Percentiles rank a stretch among this genome's conserved stretches.
phyloP scores from a whole-genome alignment of 1,139 yeast genomes.

The Hyphopichia pseudoburtonii region DNA sequence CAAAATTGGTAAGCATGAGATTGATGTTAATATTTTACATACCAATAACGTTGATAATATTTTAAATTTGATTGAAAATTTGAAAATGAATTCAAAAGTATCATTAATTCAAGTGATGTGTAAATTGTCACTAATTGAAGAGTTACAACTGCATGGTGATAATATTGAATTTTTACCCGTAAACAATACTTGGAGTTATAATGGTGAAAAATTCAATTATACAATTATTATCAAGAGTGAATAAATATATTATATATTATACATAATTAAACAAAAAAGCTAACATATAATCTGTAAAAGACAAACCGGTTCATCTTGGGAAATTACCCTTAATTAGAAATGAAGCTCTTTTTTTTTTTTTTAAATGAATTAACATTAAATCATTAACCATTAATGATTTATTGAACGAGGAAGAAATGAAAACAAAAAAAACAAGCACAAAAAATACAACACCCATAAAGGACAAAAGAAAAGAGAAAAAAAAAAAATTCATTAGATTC shows the following conservation, averaged over 20 bases:
- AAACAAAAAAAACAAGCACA: too few species aligned
- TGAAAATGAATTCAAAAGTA: too few species aligned
- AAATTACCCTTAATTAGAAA: not conserved
- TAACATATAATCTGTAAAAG: not conserved
- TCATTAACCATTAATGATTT: not conserved
- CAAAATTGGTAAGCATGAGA: not conserved
- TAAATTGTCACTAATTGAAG: too few species aligned
- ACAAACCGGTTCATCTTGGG: not conserved
- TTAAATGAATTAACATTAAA: too few species aligned
- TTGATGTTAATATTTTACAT: constrained; percentile 10
- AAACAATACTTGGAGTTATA: constrained; percentile 17
- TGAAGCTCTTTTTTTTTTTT: too few species aligned
- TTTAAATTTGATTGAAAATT: not conserved
- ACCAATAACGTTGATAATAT: constrained; percentile 14
- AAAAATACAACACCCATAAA: too few species aligned
- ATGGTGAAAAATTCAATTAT: constrained; percentile 20
- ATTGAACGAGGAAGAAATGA: too few species aligned
- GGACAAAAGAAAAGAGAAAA: too few species aligned
- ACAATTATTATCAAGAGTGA: constrained; percentile 21
- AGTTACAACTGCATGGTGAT: not conserved
- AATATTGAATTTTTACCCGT: constrained; percentile 28
- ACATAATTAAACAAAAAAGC: not conserved
- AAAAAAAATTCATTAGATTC: too few species aligned
- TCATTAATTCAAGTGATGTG: too few species aligned
- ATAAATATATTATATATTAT: too few species aligned